A percentile compares a stretch with the other conserved stretches of the same genome.
Conservation (phyloP, 2,329 filamentous ascomycete species). For the Hymenoscyphus salicellus region DNA sequence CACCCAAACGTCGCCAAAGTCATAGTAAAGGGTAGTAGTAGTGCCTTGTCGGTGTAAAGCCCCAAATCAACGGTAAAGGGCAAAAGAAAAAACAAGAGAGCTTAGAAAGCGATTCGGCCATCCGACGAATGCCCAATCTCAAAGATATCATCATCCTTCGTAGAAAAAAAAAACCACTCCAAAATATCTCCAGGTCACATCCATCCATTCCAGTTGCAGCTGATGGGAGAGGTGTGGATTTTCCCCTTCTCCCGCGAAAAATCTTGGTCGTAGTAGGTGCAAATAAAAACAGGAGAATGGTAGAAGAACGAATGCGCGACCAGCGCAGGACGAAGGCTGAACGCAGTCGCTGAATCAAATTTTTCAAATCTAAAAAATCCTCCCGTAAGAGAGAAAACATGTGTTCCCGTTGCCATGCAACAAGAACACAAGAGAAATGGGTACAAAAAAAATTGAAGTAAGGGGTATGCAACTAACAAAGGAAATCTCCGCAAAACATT, state of each 20-base stretch:
- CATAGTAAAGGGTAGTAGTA: not conserved
- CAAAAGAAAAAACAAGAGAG: not conserved
- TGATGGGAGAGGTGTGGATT: not conserved
- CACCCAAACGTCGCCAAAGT: not conserved
- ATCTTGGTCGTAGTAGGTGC: not conserved
- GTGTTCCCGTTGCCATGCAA: not conserved
- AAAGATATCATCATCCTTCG: not conserved
- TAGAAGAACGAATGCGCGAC: slow-evolving; percentile 1
- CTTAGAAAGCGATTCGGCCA: not conserved
- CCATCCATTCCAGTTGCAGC: not conserved
- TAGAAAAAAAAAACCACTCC: not conserved
- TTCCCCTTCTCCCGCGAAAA: not conserved
- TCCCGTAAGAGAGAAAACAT: not conserved
- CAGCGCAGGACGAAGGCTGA: not conserved
- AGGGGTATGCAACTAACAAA: slow-evolving; percentile 14
- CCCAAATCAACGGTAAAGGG: not conserved
- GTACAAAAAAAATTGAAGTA: slow-evolving; percentile 10
- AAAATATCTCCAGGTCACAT: not conserved
- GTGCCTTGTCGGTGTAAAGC: not conserved
- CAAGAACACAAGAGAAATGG: slow-evolving; percentile 3
- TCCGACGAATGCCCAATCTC: not conserved
- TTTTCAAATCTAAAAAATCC: not conserved
- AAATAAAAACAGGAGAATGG: not conserved
- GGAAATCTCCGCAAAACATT: slow-evolving; percentile 8
- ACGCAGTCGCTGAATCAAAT: slow-evolving; percentile 1